phyloP scores from a whole-genome alignment of 495 filamentous ascomycete species.

The Haplographium delicatum region DNA sequence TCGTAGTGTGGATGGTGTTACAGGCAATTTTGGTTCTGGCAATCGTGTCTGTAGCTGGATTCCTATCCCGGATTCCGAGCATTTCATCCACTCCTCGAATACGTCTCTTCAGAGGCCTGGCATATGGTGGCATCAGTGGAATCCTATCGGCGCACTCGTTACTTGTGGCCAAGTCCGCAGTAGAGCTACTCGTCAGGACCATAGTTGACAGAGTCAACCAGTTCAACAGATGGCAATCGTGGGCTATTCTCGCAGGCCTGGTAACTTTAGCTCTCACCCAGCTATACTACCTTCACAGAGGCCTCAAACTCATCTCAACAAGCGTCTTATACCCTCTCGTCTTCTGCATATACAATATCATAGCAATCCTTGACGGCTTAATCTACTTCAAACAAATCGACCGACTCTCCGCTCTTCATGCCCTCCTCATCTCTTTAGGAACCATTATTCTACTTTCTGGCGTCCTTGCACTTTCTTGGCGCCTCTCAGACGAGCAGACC shows the following conservation, averaged over 20 bases:
- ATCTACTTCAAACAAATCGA: slow-evolving; percentile 93
- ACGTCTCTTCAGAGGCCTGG: slow-evolving; percentile 80
- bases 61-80: slow-evolving; percentile 41
- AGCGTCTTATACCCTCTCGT: slow-evolving; percentile 96
- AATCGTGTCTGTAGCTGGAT: slow-evolving; percentile 60
- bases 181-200: slow-evolving; percentile 92
- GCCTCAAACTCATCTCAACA: slow-evolving; percentile 89
- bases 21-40: slow-evolving; percentile 65
- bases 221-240: slow-evolving; percentile 96
- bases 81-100: slow-evolving; percentile 53
- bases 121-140: slow-evolving; percentile 84
- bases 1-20: slow-evolving; percentile 86
- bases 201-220: slow-evolving; percentile 84
- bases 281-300: slow-evolving; percentile 90
- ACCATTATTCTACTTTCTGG: slow-evolving; percentile 81
- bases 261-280: slow-evolving; percentile 81
- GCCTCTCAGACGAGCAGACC: slow-evolving; percentile 68
- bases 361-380: slow-evolving; percentile 92
- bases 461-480: slow-evolving; percentile 91
- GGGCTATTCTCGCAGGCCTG: slow-evolving; percentile 83
- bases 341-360: slow-evolving; percentile 99
- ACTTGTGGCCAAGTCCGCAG: slow-evolving; percentile 91
- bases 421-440: slow-evolving; percentile 79
- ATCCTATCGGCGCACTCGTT: slow-evolving; percentile 91
- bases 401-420: slow-evolving; percentile 67